phyloP scores from a whole-genome alignment of 352 stramenopile species.

The Phytophthora litchii region DNA sequence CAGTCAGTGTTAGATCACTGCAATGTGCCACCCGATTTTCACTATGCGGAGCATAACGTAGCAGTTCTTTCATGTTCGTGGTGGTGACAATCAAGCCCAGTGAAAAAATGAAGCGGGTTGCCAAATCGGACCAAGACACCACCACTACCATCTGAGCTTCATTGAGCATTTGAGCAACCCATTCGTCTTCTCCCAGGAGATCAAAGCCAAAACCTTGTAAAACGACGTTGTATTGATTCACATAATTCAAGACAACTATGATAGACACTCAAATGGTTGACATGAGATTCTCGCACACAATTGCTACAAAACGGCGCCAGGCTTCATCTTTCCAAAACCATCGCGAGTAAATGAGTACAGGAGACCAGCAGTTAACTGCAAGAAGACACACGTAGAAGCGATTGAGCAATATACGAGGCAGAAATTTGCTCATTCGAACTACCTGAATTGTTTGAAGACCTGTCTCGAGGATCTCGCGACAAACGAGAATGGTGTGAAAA shows the following conservation, averaged over 20 bases:
- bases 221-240: background rate
- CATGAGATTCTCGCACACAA: constrained; percentile 4
- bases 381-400: too few relatives aligned
- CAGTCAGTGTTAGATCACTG: too few relatives aligned
- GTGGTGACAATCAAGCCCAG: constrained; percentile 3
- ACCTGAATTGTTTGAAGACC: too few relatives aligned
- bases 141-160: constrained; percentile 3
- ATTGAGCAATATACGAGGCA: too few relatives aligned
- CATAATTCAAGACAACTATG: constrained; percentile 11
- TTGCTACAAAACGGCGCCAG: constrained; percentile 4
- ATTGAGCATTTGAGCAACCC: constrained; percentile 9
- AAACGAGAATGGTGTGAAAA: too few relatives aligned
- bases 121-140: constrained; percentile 3
- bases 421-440: too few relatives aligned
- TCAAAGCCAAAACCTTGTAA: constrained; percentile 4
- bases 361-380: background rate
- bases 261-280: constrained; percentile 7
- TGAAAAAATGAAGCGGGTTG: constrained; percentile 1
- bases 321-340: constrained; percentile 11
- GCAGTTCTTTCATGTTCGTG: constrained; percentile 7
- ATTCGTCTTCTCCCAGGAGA: constrained; percentile 1
- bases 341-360: background rate
- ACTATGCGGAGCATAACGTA: background rate
- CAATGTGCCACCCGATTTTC: background rate
- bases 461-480: too few relatives aligned